Conservation (phyloP, 2,329 filamentous ascomycete species). For the Tolypocladium ophioglossoides region DNA sequence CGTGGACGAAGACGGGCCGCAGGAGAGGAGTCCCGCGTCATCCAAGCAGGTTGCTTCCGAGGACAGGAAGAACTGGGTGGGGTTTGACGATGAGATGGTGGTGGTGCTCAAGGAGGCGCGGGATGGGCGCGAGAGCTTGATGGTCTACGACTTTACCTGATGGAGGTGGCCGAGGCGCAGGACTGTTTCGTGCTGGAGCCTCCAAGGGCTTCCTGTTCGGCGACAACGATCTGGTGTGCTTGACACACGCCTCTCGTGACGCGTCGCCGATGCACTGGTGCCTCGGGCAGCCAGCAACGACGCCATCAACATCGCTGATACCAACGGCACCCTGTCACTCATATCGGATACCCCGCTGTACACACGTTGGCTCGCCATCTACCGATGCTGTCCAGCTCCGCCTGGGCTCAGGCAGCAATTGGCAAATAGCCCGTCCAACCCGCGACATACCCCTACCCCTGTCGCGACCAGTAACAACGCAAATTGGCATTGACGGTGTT, state of each 20-base stretch:
- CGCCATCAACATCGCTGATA: background rate
- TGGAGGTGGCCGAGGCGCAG: background rate
- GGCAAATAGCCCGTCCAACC: background rate
- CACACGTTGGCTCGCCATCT: background rate
- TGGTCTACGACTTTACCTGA: constrained; percentile 77
- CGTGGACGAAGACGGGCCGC: constrained; percentile 7
- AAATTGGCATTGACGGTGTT: background rate
- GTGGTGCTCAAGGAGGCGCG: constrained; percentile 66
- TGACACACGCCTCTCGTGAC: background rate
- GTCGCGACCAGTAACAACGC: background rate
- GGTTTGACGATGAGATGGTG: constrained; percentile 89
- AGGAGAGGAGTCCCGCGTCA: background rate
- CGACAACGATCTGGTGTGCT: background rate
- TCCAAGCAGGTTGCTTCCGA: constrained; percentile 21
- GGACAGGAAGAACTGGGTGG: constrained; percentile 55
- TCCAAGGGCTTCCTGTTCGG: background rate
- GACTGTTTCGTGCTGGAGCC: background rate
- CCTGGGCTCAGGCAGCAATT: background rate
- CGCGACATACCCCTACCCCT: background rate
- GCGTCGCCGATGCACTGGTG: background rate
- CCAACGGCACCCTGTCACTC: background rate
- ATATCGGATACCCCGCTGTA: background rate
- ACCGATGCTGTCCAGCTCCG: background rate
- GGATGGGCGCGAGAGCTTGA: constrained; percentile 58
- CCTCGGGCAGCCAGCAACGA: background rate